Conservation (phyloP, 169 alveolate genomes). For the Cryptosporidium sp. region DNA sequence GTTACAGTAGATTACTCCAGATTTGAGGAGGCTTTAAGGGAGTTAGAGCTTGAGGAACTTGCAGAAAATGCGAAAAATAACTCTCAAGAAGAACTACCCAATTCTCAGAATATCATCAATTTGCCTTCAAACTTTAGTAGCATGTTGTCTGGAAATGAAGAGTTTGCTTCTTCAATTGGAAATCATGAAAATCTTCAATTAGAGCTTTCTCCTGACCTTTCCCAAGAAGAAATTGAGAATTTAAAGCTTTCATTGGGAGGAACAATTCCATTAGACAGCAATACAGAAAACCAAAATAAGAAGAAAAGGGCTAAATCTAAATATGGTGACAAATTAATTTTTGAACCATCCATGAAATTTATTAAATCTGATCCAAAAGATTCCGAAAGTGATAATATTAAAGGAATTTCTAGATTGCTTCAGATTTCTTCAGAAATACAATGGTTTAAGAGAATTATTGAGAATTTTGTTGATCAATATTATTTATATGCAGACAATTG, state of each 20-base stretch:
- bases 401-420: slow-evolving; percentile 51
- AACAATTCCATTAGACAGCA: neutral
- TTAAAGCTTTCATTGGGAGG: slow-evolving; percentile 52
- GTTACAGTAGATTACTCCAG: slow-evolving; percentile 66
- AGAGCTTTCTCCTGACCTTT: slow-evolving; percentile 69
- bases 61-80: slow-evolving; percentile 6
- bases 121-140: slow-evolving; percentile 24
- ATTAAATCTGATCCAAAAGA: neutral
- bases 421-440: slow-evolving; percentile 70
- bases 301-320: slow-evolving; percentile 8
- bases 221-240: slow-evolving; percentile 62
- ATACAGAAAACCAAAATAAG: neutral
- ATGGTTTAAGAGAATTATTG: slow-evolving; percentile 63
- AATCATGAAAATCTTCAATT: slow-evolving; percentile 39
- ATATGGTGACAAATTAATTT: slow-evolving; percentile 7
- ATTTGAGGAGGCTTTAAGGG: slow-evolving; percentile 48
- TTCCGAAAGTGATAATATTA: slow-evolving; percentile 8
- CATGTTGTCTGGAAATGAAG: slow-evolving; percentile 1
- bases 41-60: slow-evolving; percentile 41
- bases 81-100: neutral
- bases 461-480: slow-evolving; percentile 40
- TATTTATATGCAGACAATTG: slow-evolving; percentile 12
- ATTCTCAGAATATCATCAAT: slow-evolving; percentile 32
- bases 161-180: neutral
- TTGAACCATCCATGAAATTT: slow-evolving; percentile 13